Conservation (phyloP, 2,329 filamentous ascomycete species). For the Pezicula radicicola region DNA sequence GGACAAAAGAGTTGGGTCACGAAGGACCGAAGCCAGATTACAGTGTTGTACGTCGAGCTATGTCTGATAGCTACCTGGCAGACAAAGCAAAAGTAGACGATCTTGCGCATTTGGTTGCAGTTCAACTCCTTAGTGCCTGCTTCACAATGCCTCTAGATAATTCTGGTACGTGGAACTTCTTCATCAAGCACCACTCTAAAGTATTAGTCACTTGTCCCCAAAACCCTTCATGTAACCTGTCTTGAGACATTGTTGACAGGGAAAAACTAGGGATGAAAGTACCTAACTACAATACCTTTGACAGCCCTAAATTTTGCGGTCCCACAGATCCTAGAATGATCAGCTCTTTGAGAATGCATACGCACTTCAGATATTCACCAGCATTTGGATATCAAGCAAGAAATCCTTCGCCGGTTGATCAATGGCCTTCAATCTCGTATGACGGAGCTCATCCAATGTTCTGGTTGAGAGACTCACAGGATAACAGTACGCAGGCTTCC, state of each 20-base stretch:
- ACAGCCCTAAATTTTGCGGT: not conserved
- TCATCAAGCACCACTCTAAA: no score
- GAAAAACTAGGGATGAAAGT: not conserved
- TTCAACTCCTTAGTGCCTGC: conserved; percentile 27
- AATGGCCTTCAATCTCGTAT: conserved; percentile 15
- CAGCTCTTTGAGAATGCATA: conserved; percentile 29
- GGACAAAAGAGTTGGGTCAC: conserved; percentile 12
- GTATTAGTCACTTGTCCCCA: no score
- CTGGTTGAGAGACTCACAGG: conserved; percentile 1
- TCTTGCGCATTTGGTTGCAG: conserved; percentile 25
- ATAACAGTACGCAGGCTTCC: conserved; percentile 5
- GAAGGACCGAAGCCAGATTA: conserved; percentile 6
- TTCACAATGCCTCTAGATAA: conserved; percentile 26
- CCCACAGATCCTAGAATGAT: conserved; percentile 24
- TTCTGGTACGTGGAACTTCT: not conserved
- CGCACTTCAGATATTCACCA: conserved; percentile 28
- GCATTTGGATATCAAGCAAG: conserved; percentile 27
- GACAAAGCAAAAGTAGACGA: conserved; percentile 16
- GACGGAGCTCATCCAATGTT: conserved; percentile 11
- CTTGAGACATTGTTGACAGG: no score
- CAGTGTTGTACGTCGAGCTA: conserved; percentile 11
- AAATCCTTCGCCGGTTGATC: conserved; percentile 23
- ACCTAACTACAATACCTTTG: conserved; percentile 8
- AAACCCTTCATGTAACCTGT: no score
- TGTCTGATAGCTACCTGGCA: conserved; percentile 21